A percentile compares a stretch with the other conserved stretches of the same genome.
Conservation (phyloP, 768 basidiomycete species). For the Ephemerocybe angulata region DNA sequence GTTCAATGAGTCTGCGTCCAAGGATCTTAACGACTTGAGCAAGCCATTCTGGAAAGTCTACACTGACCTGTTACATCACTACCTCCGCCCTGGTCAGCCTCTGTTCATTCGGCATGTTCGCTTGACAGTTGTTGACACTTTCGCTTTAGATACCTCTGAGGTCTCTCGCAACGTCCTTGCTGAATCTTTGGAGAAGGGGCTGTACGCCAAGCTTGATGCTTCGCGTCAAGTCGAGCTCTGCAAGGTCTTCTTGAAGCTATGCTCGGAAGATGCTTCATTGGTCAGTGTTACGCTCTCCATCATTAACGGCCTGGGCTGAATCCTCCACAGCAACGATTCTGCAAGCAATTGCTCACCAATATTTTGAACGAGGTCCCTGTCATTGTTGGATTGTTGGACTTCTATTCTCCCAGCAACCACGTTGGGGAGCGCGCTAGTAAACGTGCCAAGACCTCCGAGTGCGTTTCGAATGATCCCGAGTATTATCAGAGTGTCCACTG, state of each 20-base stretch:
- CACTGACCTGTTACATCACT: constrained; percentile 37
- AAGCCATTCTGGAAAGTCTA: constrained; percentile 52
- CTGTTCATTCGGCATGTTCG: not conserved
- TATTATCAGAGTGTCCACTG: not conserved
- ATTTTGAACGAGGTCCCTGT: constrained; percentile 50
- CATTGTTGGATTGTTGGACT: constrained; percentile 48
- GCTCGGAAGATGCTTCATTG: constrained; percentile 41
- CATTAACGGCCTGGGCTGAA: not conserved
- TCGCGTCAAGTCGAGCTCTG: constrained; percentile 57
- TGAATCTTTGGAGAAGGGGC: constrained; percentile 45
- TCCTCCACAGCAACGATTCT: constrained; percentile 36
- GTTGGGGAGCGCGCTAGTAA: constrained; percentile 51
- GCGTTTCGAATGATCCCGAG: constrained; percentile 23
- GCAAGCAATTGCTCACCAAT: constrained; percentile 47
- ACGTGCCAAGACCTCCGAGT: constrained; percentile 61
- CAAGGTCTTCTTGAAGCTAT: constrained; percentile 51
- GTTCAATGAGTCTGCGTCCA: constrained; percentile 47
- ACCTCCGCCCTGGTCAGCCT: constrained; percentile 45
- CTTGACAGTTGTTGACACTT: not conserved
- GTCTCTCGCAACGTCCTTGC: constrained; percentile 39
- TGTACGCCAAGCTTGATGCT: constrained; percentile 51
- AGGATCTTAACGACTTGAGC: constrained; percentile 41
- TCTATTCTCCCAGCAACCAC: constrained; percentile 45
- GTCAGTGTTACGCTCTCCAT: constrained; percentile 32
- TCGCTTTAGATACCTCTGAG: constrained; percentile 34